Conservation (phyloP, 257 asterid species). For the Rauvolfia tetraphylla region DNA sequence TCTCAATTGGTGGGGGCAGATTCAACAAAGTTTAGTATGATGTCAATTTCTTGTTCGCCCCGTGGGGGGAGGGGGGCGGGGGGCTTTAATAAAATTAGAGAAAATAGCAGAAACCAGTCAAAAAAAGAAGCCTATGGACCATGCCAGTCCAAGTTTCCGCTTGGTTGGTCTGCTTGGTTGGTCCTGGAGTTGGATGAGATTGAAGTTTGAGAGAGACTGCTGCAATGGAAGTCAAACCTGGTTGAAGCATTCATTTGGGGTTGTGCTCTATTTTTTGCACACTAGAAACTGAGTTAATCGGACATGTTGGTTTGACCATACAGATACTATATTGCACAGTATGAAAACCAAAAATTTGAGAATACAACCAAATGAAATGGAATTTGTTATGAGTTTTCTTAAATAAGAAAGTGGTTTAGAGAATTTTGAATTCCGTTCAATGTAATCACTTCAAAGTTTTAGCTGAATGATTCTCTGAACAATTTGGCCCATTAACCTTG, state of each 20-base stretch:
- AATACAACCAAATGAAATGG: neutral
- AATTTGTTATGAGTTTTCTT: neutral
- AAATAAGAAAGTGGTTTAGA: neutral
- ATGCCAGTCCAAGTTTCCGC: neutral
- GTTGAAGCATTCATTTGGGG: neutral
- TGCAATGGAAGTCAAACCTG: neutral
- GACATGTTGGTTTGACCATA: neutral
- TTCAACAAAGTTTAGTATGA: neutral
- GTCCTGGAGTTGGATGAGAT: neutral
- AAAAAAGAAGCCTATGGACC: neutral
- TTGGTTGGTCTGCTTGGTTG: too few species aligned
- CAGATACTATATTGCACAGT: neutral
- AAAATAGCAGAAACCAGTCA: neutral
- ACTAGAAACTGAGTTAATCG: neutral
- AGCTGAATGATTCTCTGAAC: neutral
- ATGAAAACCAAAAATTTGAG: neutral
- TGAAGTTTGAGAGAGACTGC: neutral
- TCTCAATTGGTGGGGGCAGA: neutral
- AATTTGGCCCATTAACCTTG: neutral
- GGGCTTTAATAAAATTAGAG: neutral
- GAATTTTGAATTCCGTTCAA: neutral
- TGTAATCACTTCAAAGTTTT: neutral
- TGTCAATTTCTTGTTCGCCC: neutral
- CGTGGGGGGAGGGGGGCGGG: neutral
- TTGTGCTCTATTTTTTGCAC: neutral